Conservation (phyloP, 129 eudicot species). For the Arctium lappa region DNA sequence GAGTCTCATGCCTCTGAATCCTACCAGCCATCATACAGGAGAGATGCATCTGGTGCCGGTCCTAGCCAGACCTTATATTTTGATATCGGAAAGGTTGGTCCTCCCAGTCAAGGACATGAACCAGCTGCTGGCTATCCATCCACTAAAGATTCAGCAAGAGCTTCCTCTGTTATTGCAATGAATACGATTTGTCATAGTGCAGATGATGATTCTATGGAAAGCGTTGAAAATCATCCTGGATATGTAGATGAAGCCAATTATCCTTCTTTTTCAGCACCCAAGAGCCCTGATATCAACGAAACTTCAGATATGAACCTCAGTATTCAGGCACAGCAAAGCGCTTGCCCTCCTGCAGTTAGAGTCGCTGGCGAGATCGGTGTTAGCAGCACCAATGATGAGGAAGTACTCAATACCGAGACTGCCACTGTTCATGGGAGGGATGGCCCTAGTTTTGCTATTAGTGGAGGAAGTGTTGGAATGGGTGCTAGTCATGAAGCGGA, state of each 20-base stretch:
- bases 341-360: slow-evolving; percentile 56
- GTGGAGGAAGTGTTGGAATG: slow-evolving; percentile 94
- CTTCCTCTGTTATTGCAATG: slow-evolving; percentile 91
- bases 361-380: slow-evolving; percentile 67
- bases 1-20: slow-evolving; percentile 45
- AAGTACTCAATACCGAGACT: slow-evolving; percentile 69
- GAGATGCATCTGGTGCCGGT: slow-evolving; percentile 71
- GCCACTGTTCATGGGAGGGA: slow-evolving; percentile 59
- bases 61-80: slow-evolving; percentile 71
- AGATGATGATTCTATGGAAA: slow-evolving; percentile 80
- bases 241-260: slow-evolving; percentile 59
- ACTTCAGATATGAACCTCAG: slow-evolving; percentile 77
- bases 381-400: slow-evolving; percentile 86
- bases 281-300: slow-evolving; percentile 53
- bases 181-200: slow-evolving; percentile 57
- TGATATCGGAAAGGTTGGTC: slow-evolving; percentile 50
- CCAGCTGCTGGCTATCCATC: slow-evolving; percentile 38
- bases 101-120: slow-evolving; percentile 42
- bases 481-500: slow-evolving; percentile 99
- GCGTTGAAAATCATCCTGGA: slow-evolving; percentile 88
- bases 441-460: slow-evolving; percentile 70
- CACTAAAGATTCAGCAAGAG: slow-evolving; percentile 60
- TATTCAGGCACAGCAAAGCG: slow-evolving; percentile 76
- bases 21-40: slow-evolving; percentile 32
- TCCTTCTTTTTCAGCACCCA: slow-evolving; percentile 43